A percentile compares a stretch with the other conserved stretches of the same genome.
Conservation (phyloP, 495 filamentous ascomycete species). For the Penicillium subrubescens region DNA sequence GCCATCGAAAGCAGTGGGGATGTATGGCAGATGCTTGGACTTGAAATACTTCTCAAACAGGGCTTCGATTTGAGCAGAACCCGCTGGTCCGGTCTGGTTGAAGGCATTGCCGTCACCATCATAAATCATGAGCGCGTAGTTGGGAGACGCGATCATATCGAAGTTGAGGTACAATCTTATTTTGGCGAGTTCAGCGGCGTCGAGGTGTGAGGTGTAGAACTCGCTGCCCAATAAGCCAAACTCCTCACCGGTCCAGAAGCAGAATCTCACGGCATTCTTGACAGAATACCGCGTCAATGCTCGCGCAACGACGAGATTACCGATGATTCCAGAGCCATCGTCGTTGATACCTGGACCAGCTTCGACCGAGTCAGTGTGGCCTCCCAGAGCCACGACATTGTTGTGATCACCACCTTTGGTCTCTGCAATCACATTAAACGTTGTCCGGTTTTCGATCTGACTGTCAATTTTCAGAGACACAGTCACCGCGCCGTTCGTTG, state of each 20-base stretch:
- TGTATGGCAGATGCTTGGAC: conserved; percentile 39
- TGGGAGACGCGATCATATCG: conserved; percentile 78
- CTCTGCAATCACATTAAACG: conserved; percentile 69
- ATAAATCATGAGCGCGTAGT: conserved; percentile 68
- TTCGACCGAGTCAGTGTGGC: conserved; percentile 69
- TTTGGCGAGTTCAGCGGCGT: conserved; percentile 51
- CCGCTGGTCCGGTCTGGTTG: conserved; percentile 62
- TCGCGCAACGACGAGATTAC: conserved; percentile 63
- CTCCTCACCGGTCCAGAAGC: conserved; percentile 71
- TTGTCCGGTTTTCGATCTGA: conserved; percentile 50
- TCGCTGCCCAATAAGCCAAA: conserved; percentile 65
- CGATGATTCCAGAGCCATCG: conserved; percentile 66
- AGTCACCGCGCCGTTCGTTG: conserved; percentile 37
- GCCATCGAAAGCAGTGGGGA: conserved; percentile 60
- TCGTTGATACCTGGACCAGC: conserved; percentile 68
- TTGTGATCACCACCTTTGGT: conserved; percentile 65
- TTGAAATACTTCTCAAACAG: conserved; percentile 64
- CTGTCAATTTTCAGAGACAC: conserved; percentile 38
- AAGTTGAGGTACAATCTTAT: conserved; percentile 74
- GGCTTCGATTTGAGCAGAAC: conserved; percentile 63
- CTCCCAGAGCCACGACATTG: conserved; percentile 64
- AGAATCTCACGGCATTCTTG: conserved; percentile 70
- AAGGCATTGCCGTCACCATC: conserved; percentile 69
- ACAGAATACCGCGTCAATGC: conserved; percentile 58
- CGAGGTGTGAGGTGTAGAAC: conserved; percentile 56